phyloP scores from a whole-genome alignment of 352 stramenopile genomes.

The Globisporangium polare region DNA sequence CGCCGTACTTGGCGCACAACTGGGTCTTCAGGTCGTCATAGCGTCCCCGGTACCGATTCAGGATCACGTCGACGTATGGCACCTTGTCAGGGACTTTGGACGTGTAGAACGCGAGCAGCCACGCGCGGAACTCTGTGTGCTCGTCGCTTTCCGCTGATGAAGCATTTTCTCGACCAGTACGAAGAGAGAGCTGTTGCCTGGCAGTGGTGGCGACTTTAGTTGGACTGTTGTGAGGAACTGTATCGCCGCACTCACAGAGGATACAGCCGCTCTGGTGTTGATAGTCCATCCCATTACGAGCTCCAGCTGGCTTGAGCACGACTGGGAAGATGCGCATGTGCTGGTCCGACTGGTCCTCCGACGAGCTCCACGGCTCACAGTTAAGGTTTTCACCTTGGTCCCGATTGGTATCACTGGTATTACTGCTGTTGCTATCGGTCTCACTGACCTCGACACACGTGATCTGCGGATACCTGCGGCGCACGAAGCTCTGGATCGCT shows the following conservation, averaged over 20 bases:
- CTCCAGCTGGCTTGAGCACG: conserved; percentile 1
- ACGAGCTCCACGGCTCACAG: conserved; percentile 20
- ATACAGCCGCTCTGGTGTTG: neutral
- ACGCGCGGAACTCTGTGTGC: conserved; percentile 30
- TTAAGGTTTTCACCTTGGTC: conserved; percentile 8
- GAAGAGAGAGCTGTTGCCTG: neutral
- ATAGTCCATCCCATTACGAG: neutral
- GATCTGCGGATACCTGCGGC: conserved; percentile 59
- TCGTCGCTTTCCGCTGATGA: conserved; percentile 21
- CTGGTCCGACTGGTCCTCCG: conserved; percentile 23
- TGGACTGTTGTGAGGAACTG: neutral
- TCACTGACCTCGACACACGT: conserved; percentile 39
- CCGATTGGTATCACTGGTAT: neutral
- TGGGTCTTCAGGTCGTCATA: conserved; percentile 54
- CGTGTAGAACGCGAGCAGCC: conserved; percentile 48
- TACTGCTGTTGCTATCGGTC: neutral
- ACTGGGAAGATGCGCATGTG: conserved; percentile 32
- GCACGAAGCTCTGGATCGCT: conserved; percentile 62
- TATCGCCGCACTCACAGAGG: conserved; percentile 5
- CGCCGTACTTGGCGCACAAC: conserved; percentile 47
- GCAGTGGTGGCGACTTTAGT: neutral
- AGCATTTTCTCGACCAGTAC: conserved; percentile 1
- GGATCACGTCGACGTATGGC: conserved; percentile 51
- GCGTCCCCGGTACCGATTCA: conserved; percentile 51
- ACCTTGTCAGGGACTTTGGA: conserved; percentile 41